Evolutionary conservation across 2,329 filamentous ascomycete species (phyloP), one percentile per base, ranked within the genome.

Genomic region (Byssochlamys sp.): DNA sequence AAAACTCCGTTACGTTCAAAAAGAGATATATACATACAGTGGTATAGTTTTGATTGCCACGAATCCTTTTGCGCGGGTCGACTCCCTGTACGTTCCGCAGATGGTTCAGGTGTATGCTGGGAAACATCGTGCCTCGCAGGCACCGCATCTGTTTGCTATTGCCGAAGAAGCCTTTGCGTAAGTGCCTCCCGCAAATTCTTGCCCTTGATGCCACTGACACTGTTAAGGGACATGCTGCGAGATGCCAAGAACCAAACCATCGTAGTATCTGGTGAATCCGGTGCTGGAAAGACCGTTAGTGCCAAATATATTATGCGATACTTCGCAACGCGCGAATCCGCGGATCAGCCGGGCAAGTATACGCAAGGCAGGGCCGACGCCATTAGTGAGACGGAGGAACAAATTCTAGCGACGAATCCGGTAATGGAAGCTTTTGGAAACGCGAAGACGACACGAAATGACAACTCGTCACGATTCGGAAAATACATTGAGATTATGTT

Each of bases 401-500:
- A 95, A 73, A 99, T 99, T 70, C 79, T 99, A 65, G 94, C 94
- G 29, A 99, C 94, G 56, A 99, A 99, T 73, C 94, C 94, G 45
- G 96, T 99, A 72, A 99, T 99, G 94, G 94, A 99, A 83, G 92
- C 94, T 33, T 99, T 99, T 71, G 94, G 94, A 73, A 99, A 99
- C 78, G 94, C 94, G 56, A 99, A 99, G 79, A 99, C 94, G n/a
- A 99, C 94, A 10, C 84, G 94, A 73, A 99, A 99, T 78, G 94
- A 99, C 77, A 99, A 99, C 77, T 99, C 94, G 51, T 99, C 94
- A 49, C 85, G 94, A 69, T 99, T 99, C 75, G 94, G 94, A 73
- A 99, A 99, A 81, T 99, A 99, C 75, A 97, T 99, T 67, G 94
- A 99, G 78, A 99, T 99, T 72, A 92, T 97, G 90, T 99, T 99